These are phyloP conservation scores for Penicillium nucicola DNA, from an alignment of 495 filamentous ascomycete species.

Conservation along the genomic window DNA sequence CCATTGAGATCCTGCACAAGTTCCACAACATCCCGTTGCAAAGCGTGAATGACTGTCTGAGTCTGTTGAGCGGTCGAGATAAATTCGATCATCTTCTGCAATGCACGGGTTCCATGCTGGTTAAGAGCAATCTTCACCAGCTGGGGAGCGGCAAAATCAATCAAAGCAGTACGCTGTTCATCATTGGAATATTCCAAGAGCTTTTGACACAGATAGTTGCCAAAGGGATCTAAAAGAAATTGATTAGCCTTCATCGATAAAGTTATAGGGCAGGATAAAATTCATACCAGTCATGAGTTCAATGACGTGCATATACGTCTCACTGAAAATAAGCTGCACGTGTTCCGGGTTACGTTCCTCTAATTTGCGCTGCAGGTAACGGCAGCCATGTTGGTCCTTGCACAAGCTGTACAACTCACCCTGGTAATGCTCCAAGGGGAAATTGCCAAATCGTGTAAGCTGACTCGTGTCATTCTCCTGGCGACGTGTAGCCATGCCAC, in stretches of 20 bases:
- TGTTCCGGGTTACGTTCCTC: slow-evolving; percentile 82
- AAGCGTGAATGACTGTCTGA: slow-evolving; percentile 74
- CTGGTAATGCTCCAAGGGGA: slow-evolving; percentile 71
- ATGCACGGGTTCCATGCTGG: slow-evolving; percentile 90
- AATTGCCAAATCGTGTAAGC: slow-evolving; percentile 65
- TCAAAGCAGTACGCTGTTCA: slow-evolving; percentile 87
- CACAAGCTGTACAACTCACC: slow-evolving; percentile 84
- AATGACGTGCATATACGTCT: slow-evolving; percentile 86
- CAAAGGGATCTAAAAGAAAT: slow-evolving; percentile 73
- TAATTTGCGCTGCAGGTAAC: slow-evolving; percentile 94
- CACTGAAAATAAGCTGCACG: slow-evolving; percentile 86
- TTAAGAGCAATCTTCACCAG: slow-evolving; percentile 92
- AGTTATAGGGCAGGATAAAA: not conserved
- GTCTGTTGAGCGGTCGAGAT: slow-evolving; percentile 78
- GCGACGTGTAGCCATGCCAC: slow-evolving; percentile 22
- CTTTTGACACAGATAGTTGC: slow-evolving; percentile 98
- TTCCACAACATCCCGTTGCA: slow-evolving; percentile 77
- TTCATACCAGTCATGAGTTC: slow-evolving; percentile 86
- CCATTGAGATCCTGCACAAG: slow-evolving; percentile 96
- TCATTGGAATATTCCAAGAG: slow-evolving; percentile 88
- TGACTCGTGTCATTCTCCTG: slow-evolving; percentile 38
- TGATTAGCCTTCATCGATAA: not conserved
- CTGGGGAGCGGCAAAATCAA: slow-evolving; percentile 79
- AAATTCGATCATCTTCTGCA: slow-evolving; percentile 99
- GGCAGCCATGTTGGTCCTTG: slow-evolving; percentile 96